These are phyloP conservation scores for Colletotrichum sidae DNA, from an alignment of 2,329 filamentous ascomycete species.

Conservation along the genomic window DNA sequence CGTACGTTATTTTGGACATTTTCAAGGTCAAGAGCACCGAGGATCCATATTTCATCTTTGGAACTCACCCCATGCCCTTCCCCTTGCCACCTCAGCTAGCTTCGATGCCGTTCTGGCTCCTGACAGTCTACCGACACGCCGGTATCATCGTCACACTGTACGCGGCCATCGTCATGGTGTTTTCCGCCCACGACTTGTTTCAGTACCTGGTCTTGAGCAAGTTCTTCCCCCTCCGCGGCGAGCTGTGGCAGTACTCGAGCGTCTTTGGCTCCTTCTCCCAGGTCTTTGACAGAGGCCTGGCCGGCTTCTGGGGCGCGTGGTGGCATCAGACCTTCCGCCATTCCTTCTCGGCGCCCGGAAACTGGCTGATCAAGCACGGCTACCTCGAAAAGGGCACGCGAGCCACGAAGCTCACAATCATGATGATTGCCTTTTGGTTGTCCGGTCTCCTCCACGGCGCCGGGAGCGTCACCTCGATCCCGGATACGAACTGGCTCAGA, in stretches of 20 bases:
- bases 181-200: slow-evolving; percentile 69
- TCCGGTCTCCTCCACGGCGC: slow-evolving; percentile 77
- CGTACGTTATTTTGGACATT: slow-evolving; percentile 77
- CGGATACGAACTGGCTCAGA: slow-evolving; percentile 60
- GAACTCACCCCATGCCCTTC: slow-evolving; percentile 48
- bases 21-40: slow-evolving; percentile 76
- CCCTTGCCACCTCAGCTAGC: slow-evolving; percentile 57
- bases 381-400: slow-evolving; percentile 51
- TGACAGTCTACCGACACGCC: slow-evolving; percentile 67
- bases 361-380: slow-evolving; percentile 56
- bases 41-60: slow-evolving; percentile 81
- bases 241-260: slow-evolving; percentile 66
- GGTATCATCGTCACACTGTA: slow-evolving; percentile 69
- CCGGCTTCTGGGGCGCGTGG: slow-evolving; percentile 85
- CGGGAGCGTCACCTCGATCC: slow-evolving; percentile 76
- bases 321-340: slow-evolving; percentile 94
- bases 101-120: slow-evolving; percentile 54
- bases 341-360: slow-evolving; percentile 72
- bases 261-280: slow-evolving; percentile 65
- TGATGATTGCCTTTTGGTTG: slow-evolving; percentile 69
- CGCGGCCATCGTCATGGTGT: slow-evolving; percentile 69
- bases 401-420: slow-evolving; percentile 47
- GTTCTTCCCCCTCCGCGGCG: slow-evolving; percentile 62
- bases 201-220: slow-evolving; percentile 62
- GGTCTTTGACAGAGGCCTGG: slow-evolving; percentile 76